A percentile compares a stretch with the other conserved stretches of the same genome.
Conservation (phyloP, 257 asterid genomes). For the Mitragyna speciosa region DNA sequence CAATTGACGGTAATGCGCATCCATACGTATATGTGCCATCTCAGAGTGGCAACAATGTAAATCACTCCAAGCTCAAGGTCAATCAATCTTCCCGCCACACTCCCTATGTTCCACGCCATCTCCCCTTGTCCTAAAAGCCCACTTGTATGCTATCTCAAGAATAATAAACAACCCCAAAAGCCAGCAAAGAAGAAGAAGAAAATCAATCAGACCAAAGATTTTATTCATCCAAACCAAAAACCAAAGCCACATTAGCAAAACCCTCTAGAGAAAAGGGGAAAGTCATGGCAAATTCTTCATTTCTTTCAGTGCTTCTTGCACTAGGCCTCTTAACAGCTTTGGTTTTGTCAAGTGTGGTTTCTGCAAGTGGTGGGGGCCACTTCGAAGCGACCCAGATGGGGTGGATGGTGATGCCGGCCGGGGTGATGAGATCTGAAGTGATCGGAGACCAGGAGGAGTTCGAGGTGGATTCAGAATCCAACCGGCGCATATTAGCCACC, state of each 20-base stretch:
- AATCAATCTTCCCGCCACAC: not conserved
- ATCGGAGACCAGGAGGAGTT: constrained; percentile 49
- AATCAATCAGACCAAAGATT: no score
- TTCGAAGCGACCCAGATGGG: constrained; percentile 30
- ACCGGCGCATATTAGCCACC: constrained; percentile 69
- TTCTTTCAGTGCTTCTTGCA: not conserved
- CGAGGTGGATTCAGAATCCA: constrained; percentile 73
- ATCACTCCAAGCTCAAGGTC: constrained; percentile 3
- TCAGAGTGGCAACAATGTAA: constrained; percentile 26
- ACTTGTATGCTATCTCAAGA: not conserved
- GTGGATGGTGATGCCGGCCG: constrained; percentile 58
- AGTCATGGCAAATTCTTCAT: constrained; percentile 24
- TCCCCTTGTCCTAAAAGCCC: not conserved
- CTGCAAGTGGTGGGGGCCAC: constrained; percentile 47
- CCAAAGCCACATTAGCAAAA: not conserved
- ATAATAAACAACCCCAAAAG: not conserved
- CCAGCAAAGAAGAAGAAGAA: not conserved
- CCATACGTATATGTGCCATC: constrained; percentile 18
- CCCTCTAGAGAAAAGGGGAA: not conserved
- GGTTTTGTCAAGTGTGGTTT: constrained; percentile 24
- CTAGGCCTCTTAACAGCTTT: constrained; percentile 18
- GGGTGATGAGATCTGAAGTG: constrained; percentile 45
- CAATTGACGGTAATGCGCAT: constrained; percentile 19
- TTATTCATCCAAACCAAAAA: not conserved
- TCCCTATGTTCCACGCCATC: constrained; percentile 15